Base-by-base conservation (phyloP, 495 filamentous ascomycete genomes). In the Penicillium diatomitis region DNA sequence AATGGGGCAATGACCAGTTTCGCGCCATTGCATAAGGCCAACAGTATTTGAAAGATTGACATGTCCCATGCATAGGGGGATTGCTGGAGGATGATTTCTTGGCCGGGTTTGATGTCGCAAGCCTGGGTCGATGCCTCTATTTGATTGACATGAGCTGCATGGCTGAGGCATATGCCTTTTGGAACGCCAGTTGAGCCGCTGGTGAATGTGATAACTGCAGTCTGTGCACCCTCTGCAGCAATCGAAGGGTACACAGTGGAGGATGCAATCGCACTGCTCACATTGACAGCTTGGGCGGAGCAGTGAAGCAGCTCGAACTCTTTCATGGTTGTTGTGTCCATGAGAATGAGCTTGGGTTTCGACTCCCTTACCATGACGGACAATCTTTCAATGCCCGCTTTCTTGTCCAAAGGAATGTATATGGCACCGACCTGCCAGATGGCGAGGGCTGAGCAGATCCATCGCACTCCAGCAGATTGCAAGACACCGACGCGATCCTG, bases 321-420 rank as follows among this genome's bases (percentile, higher is more conserved):
- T 0, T 46, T 5, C 8, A 34, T 35, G 1, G 53, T 53, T 33
- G 38, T 40, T 5, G 46, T 10, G 33, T 56, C 53, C 9, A 44
- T 27, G 2, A 56, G 30, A 38, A 70, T 38, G n/a, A 57, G 54
- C 7, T 11, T 34, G 6, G 60, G 44, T 7, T 57, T 34, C 10
- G 54, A 58, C 34, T 64, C 61, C 5, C 49, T 11, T 5, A 56
- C 57, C 10, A 74, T 55, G 8, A 53, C 41, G 1, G 56, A 52
- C 1, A 73, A 60, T 2, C 72, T 63, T 2, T 53, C 36, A 5
- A 63, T 45, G 6, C 66, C 57, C 5, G 61, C 67, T n/a, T 65
- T 56, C 4, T 65, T 58, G 38, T 83, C 79, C 4, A 85, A 48
- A 0, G 80, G 80, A 2, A 82, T 55, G 46, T 81, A 83, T 2